A percentile compares a stretch with the other conserved stretches of the same genome.
These are phyloP conservation scores for Microdochium nivale DNA, from an alignment of 2,329 filamentous ascomycete species.

Conservation along the genomic window DNA sequence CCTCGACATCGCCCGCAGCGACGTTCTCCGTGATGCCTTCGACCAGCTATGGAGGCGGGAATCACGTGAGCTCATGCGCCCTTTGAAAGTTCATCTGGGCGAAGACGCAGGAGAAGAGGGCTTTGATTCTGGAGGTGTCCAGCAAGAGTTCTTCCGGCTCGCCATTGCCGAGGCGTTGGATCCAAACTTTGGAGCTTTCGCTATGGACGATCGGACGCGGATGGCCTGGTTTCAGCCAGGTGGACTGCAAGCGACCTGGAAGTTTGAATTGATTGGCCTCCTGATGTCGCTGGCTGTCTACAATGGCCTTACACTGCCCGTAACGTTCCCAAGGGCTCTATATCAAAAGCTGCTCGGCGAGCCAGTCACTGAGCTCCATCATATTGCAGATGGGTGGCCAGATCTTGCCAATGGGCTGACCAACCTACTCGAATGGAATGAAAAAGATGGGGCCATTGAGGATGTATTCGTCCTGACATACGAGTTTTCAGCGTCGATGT, in stretches of 20 bases:
- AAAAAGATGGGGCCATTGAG: slow-evolving; percentile 64
- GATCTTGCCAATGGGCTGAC: slow-evolving; percentile 68
- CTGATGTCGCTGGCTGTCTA: slow-evolving; percentile 86
- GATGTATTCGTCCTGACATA: slow-evolving; percentile 81
- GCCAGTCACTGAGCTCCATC: slow-evolving; percentile 60
- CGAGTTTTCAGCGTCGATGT: slow-evolving; percentile 63
- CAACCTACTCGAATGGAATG: slow-evolving; percentile 66
- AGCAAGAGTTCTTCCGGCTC: slow-evolving; percentile 91
- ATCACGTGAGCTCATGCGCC: slow-evolving; percentile 70
- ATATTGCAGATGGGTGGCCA: slow-evolving; percentile 84
- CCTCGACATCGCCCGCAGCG: slow-evolving; percentile 57
- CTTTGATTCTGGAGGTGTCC: slow-evolving; percentile 87
- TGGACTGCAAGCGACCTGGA: slow-evolving; percentile 75
- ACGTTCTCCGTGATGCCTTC: slow-evolving; percentile 65
- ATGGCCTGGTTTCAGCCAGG: slow-evolving; percentile 85
- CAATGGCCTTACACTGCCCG: slow-evolving; percentile 83
- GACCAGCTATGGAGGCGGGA: slow-evolving; percentile 87
- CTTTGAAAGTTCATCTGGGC: slow-evolving; percentile 81
- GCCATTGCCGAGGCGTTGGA: slow-evolving; percentile 73
- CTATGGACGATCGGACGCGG: slow-evolving; percentile 63
- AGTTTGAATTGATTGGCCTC: slow-evolving; percentile 81
- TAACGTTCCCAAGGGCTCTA: slow-evolving; percentile 78
- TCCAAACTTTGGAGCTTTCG: slow-evolving; percentile 73
- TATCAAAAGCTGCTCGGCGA: slow-evolving; percentile 72
- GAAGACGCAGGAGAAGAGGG: slow-evolving; percentile 79